Base-by-base conservation (phyloP, 106 monocot species). In the Acanthochlamys bracteata region DNA sequence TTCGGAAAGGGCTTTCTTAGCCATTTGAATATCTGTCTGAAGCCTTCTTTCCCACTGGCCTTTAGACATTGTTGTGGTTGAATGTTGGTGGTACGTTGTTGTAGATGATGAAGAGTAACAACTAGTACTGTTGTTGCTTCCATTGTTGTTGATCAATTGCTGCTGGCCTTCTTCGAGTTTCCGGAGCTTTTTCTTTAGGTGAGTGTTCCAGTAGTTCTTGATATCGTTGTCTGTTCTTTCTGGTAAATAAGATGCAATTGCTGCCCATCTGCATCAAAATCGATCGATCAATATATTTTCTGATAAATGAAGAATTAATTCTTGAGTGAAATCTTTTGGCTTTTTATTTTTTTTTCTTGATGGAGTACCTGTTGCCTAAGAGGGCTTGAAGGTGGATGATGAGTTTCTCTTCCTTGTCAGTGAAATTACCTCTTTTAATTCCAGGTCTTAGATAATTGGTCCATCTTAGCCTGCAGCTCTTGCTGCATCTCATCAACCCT, bases 221-320 rank as follows among this genome's bases (percentile, higher is more conserved):
- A 79, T 74, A 54, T 74, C 74, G 60, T 79, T 79, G 59, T 79
- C 79, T 7, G 79, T 79, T 74, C 74, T 63, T 53, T 79, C 70
- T n/a, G 87, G 87, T n/a, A 87, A 74, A 58, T 87, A 83, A 8
- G 83, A 80, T 24, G 87, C 87, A 52, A 87, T 87, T 0, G 87
- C 87, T 25, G 87, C 87, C 87, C 87, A 87, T 68, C 87, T 87
- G 41, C 66, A 27, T 19, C 7, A 45, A 45, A 45, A 45, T 45
- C 25, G 45, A 42, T 25, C 14, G n/a, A n/a, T n/a, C n/a, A n/a
- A n/a, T n/a, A n/a, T n/a, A n/a, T n/a, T n/a, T n/a, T n/a, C n/a
- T n/a, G n/a, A n/a, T n/a, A n/a, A n/a, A n/a, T n/a, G n/a, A n/a
- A n/a, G n/a, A n/a, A n/a, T n/a, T n/a, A n/a, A n/a, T n/a, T n/a